Evolutionary conservation across 2,329 filamentous ascomycete genomes (phyloP), one percentile per base, ranked within the genome.

Genomic region (Penicillium rolfsii): DNA sequence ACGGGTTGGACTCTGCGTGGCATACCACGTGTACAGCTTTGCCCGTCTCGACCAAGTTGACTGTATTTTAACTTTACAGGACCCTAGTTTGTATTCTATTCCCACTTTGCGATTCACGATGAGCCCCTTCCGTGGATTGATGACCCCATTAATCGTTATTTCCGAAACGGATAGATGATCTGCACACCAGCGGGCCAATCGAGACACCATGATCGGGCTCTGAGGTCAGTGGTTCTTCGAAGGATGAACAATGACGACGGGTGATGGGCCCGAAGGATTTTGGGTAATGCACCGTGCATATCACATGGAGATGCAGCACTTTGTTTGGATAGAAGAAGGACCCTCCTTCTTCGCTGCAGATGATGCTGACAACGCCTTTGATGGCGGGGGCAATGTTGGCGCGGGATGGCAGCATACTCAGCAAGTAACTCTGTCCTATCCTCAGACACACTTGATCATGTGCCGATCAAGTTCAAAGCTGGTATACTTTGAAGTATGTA

Each of bases 261-360:
- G 9, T 22, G 30, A 14, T 40, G 19, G 33, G 22, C 24, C 49
- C 49, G n/a, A 38, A 22, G 49, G 33, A 52, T 52, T 52, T 38
- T 52, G 22, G 33, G 33, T 52, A 52, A 36, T 52, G 49, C 33
- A 16, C 33, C 12, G 16, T 33, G 46, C 46, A 49, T 30, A 8
- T 28, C 9, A 4, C 46, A 49, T 49, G 33, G 16, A 30, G n/a
- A 33, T 16, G 16, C 9, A n/a, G 22, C 14, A 30, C 11, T 48
- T 6, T 48, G 45, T 19, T 7, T 24, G n/a, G 48, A 22, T 12
- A 9, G 48, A 33, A 9, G 35, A 50, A 24, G 45, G 26, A 9
- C 30, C 28, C n/a, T 35, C 48, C 48, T n/a, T 19, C 26, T 30
- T 48, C 45, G 19, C 48, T 50, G 48, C 48, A 50, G 48, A 50